Conservation (phyloP, 768 basidiomycete species). For the Postia placenta region DNA sequence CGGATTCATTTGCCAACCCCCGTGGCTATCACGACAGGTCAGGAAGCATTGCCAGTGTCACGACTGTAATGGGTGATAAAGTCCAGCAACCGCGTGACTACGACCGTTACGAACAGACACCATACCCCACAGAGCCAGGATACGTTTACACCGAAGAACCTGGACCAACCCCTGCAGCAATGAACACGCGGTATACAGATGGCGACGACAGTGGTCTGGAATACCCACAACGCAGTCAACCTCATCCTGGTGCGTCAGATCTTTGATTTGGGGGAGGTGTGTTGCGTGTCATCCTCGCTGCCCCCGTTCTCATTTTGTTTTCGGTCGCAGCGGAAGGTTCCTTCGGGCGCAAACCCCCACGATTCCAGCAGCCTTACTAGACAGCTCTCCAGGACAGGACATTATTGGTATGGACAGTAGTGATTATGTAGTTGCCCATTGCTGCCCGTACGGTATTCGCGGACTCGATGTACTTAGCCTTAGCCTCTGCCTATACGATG, state of each 20-base stretch:
- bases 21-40: conserved; percentile 41
- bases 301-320: neutral
- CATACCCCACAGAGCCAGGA: conserved; percentile 19
- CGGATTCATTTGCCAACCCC: conserved; percentile 26
- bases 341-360: neutral
- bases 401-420: no score
- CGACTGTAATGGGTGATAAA: conserved; percentile 49
- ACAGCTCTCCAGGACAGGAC: no score
- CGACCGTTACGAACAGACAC: conserved; percentile 17
- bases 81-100: conserved; percentile 18
- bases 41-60: conserved; percentile 47
- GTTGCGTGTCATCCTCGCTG: conserved; percentile 1
- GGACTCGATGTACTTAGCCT: no score
- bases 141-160: conserved; percentile 35
- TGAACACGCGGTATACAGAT: conserved; percentile 26
- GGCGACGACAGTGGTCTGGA: conserved; percentile 25
- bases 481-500: no score
- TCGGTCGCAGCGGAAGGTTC: neutral
- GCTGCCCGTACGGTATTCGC: no score
- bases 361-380: no score
- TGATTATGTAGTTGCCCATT: no score
- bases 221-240: conserved; percentile 32
- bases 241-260: conserved; percentile 42
- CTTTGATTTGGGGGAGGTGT: conserved; percentile 5
- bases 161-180: conserved; percentile 29